Evolutionary conservation across 1,139 yeast species (phyloP).

Genomic region (Debaryomycetaceae sp.): DNA sequence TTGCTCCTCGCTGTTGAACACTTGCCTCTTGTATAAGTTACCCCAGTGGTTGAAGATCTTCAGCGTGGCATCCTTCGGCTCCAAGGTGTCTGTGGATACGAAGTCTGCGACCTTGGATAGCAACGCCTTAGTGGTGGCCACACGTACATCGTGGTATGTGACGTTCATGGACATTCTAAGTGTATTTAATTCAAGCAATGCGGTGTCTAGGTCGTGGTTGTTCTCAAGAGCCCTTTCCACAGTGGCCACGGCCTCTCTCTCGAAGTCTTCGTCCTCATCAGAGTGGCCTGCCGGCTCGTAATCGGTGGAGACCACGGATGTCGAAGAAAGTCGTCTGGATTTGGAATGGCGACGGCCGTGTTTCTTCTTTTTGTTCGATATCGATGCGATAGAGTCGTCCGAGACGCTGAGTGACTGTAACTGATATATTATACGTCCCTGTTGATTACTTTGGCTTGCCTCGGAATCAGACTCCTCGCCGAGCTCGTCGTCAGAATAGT

Average conservation of each 20-base stretch:
- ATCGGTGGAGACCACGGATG: constrained; percentile 38
- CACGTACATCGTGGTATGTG: constrained; percentile 85
- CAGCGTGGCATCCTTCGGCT: constrained; percentile 68
- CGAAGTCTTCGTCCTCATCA: constrained; percentile 77
- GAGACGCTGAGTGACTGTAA: constrained; percentile 66
- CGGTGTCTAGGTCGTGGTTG: constrained; percentile 90
- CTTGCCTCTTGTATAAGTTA: constrained; percentile 71
- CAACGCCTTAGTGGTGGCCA: constrained; percentile 74
- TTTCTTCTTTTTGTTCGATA: constrained; percentile 40
- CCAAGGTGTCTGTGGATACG: constrained; percentile 70
- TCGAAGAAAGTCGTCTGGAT: constrained; percentile 34
- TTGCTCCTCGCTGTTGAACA: constrained; percentile 75
- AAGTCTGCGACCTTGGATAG: constrained; percentile 65
- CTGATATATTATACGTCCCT: constrained; percentile 50
- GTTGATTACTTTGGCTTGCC: constrained; percentile 17
- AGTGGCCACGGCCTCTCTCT: constrained; percentile 88
- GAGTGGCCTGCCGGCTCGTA: constrained; percentile 36
- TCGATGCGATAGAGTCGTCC: constrained; percentile 74
- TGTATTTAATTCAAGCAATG: constrained; percentile 86
- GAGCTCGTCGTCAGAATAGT: constrained; percentile 46
- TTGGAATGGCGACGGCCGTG: constrained; percentile 20
- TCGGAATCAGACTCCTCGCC: constrained; percentile 41
- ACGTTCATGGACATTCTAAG: constrained; percentile 97
- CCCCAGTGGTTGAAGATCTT: constrained; percentile 83
- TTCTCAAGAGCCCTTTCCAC: constrained; percentile 88